Evolutionary conservation across 805 yeast genomes (phyloP).

Genomic region (Candida piceae): DNA sequence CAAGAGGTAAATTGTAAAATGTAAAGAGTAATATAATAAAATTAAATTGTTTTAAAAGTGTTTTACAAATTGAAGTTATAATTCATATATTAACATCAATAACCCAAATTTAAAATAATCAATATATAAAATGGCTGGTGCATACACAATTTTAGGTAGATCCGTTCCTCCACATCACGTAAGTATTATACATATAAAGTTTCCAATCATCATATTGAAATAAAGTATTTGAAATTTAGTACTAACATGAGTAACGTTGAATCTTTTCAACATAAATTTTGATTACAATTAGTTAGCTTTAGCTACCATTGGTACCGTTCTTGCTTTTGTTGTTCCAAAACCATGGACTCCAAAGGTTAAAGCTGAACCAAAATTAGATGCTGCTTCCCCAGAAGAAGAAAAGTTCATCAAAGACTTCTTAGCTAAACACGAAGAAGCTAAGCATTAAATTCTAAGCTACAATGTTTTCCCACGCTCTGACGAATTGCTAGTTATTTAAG

Average conservation of each 20-base stretch:
- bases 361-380: slow-evolving; percentile 66
- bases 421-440: slow-evolving; percentile 36
- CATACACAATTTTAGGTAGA: slow-evolving; percentile 81
- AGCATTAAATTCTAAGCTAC: slow-evolving; percentile 18
- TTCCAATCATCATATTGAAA: too few relatives aligned
- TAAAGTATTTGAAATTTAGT: too few relatives aligned
- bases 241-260: too few relatives aligned
- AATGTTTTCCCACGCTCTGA: too few relatives aligned
- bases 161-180: slow-evolving; percentile 76
- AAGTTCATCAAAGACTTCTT: slow-evolving; percentile 74
- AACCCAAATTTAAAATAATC: too few relatives aligned
- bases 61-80: too few relatives aligned
- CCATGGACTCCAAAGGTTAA: slow-evolving; percentile 60
- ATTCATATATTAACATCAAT: too few relatives aligned
- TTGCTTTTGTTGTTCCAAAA: slow-evolving; percentile 61
- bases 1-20: too few relatives aligned
- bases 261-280: too few relatives aligned
- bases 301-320: slow-evolving; percentile 71
- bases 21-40: too few relatives aligned
- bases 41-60: too few relatives aligned
- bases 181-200: slow-evolving; percentile 27
- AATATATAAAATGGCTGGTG: slow-evolving; percentile 61
- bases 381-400: slow-evolving; percentile 83
- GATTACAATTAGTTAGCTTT: slow-evolving; percentile 80
- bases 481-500: too few relatives aligned